Percentiles rank a stretch among this genome's conserved stretches.
phyloP scores from a whole-genome alignment of 2,329 filamentous ascomycete species.

The Phymatotrichopsis omnivora region DNA sequence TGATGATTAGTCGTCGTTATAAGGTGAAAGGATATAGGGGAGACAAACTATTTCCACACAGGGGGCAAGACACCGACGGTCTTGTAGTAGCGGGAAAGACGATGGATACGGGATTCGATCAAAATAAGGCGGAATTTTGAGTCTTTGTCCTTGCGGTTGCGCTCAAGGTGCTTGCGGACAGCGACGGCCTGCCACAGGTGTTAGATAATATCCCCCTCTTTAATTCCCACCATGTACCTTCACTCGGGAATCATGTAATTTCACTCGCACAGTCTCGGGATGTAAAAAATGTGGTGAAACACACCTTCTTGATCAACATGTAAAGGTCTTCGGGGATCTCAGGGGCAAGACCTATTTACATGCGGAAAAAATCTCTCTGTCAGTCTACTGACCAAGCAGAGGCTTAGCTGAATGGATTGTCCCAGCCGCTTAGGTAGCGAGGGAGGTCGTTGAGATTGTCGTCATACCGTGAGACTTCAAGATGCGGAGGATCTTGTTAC shows the following conservation, averaged over 20 bases:
- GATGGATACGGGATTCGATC: constrained; percentile 99
- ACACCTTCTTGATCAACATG: constrained; percentile 99
- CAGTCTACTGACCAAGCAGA: constrained; percentile 82
- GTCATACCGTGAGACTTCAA: constrained; percentile 93
- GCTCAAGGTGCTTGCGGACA: constrained; percentile 99
- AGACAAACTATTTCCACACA: constrained; percentile 32
- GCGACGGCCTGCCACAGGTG: constrained; percentile 62
- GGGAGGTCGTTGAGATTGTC: constrained; percentile 33
- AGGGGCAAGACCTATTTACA: constrained; percentile 80
- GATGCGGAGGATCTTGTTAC: constrained; percentile 99
- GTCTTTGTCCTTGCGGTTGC: constrained; percentile 99
- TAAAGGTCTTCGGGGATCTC: constrained; percentile 99
- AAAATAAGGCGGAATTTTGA: constrained; percentile 99
- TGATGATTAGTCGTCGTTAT: constrained; percentile 1
- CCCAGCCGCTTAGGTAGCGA: constrained; percentile 1
- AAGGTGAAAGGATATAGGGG: not conserved
- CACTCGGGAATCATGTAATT: not conserved
- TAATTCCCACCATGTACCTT: not conserved
- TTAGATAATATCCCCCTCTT: constrained; percentile 5
- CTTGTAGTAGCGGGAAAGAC: constrained; percentile 99
- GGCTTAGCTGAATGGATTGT: constrained; percentile 45
- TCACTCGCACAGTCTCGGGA: not conserved
- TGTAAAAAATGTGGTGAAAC: constrained; percentile 18
- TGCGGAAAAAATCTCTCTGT: constrained; percentile 65
- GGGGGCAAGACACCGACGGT: constrained; percentile 60